Evolutionary conservation across 805 yeast species (phyloP).

Genomic region (Barnettozyma sucrosica): DNA sequence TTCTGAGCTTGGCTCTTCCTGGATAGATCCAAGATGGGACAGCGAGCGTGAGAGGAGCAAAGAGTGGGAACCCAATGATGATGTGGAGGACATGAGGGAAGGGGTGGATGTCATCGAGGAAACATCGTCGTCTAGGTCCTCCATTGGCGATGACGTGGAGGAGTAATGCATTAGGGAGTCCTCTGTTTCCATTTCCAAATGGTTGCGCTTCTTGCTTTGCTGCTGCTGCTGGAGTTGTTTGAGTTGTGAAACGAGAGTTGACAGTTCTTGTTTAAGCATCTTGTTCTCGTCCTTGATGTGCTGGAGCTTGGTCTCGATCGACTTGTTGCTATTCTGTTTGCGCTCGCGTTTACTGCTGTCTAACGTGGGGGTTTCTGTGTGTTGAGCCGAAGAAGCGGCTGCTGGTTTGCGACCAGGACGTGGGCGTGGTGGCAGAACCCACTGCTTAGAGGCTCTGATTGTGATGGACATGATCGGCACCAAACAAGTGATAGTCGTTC

Average conservation of each 20-base stretch:
- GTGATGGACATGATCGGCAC: conserved; percentile 9
- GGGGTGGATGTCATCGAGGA: conserved; percentile 24
- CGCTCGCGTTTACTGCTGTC: not conserved
- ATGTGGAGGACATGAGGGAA: conserved; percentile 17
- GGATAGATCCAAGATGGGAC: conserved; percentile 17
- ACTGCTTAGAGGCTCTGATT: conserved; percentile 63
- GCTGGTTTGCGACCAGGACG: conserved; percentile 53
- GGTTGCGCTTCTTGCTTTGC: conserved; percentile 19
- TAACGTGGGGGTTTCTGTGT: not conserved
- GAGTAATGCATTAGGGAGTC: conserved; percentile 5
- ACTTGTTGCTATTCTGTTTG: conserved; percentile 21
- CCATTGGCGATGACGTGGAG: conserved; percentile 5
- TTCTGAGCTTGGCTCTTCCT: conserved; percentile 18
- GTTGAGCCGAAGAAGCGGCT: not conserved
- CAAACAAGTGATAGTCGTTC: not conserved
- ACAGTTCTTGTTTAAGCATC: conserved; percentile 37
- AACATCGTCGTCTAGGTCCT: conserved; percentile 21
- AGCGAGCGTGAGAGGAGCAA: conserved; percentile 7
- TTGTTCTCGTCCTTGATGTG: conserved; percentile 42
- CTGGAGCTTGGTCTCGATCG: conserved; percentile 35
- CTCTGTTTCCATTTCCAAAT: conserved; percentile 17
- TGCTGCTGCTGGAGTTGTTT: conserved; percentile 28
- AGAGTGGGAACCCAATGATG: conserved; percentile 11
- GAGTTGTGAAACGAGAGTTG: conserved; percentile 39
- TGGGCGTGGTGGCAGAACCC: conserved; percentile 85